phyloP scores from a whole-genome alignment of 108 stramenopile species.

The Fragilaria crotonensis region DNA sequence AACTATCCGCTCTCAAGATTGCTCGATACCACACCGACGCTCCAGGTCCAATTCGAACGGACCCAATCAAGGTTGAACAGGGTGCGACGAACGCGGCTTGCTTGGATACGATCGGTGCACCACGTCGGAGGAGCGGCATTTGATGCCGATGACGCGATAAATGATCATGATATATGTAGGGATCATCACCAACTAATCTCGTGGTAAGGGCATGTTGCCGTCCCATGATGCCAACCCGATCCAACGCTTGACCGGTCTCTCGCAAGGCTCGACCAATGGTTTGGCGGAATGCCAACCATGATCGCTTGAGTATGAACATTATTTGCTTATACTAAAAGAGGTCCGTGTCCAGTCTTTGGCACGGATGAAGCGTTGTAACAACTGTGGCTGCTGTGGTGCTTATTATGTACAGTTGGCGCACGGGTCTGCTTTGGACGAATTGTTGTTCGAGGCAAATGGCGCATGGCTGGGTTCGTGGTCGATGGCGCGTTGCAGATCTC shows the following conservation, averaged over 20 bases:
- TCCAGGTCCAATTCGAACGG: constrained; percentile 56
- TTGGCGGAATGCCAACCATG: constrained; percentile 51
- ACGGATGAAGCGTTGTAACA: neutral
- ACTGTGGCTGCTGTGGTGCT: neutral
- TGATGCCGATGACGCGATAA: constrained; percentile 66
- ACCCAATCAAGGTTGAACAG: constrained; percentile 78
- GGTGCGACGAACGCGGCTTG: constrained; percentile 78
- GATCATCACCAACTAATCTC: constrained; percentile 47
- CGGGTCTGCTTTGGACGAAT: neutral
- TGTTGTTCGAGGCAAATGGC: neutral
- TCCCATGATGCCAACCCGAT: constrained; percentile 63
- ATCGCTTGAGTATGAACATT: too few species aligned
- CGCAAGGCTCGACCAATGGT: constrained; percentile 70
- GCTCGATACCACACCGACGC: constrained; percentile 81
- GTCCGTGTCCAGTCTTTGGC: constrained; percentile 1
- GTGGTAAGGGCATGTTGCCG: constrained; percentile 43
- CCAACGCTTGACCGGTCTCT: constrained; percentile 82
- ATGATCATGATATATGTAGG: constrained; percentile 65
- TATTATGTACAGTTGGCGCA: neutral
- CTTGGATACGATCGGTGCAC: constrained; percentile 48
- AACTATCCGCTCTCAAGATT: constrained; percentile 66
- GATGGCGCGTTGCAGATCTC: too few species aligned
- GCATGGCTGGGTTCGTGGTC: constrained; percentile 10
- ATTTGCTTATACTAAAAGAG: constrained; percentile 41
- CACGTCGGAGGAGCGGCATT: constrained; percentile 62